phyloP scores from a whole-genome alignment of 768 basidiomycete species.

The Lactifluus hygrophoroides region DNA sequence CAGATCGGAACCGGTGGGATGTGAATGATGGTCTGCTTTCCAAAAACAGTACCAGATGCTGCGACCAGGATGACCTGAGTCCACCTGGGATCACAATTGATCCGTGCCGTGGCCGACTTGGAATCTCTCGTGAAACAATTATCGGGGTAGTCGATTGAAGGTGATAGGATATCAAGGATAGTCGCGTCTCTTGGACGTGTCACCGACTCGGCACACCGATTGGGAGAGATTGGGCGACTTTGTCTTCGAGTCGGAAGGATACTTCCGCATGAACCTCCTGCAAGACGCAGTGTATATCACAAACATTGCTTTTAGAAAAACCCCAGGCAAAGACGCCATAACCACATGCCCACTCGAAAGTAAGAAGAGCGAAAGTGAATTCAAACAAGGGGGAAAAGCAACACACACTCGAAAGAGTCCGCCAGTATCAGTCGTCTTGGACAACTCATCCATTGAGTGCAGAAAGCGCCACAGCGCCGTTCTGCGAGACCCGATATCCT shows the following conservation, averaged over 20 bases:
- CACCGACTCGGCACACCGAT: neutral
- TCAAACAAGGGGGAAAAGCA: too few species aligned
- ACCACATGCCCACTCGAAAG: too few species aligned
- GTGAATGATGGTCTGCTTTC: slow-evolving; percentile 62
- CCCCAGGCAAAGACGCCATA: too few species aligned
- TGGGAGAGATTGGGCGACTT: too few species aligned
- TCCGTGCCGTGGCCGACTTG: slow-evolving; percentile 65
- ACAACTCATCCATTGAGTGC: slow-evolving; percentile 52
- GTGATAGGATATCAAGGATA: slow-evolving; percentile 68
- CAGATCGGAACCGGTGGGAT: slow-evolving; percentile 36
- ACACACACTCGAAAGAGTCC: slow-evolving; percentile 59
- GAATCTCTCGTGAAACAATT: slow-evolving; percentile 55
- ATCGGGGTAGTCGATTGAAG: slow-evolving; percentile 45
- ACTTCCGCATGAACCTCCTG: too few species aligned
- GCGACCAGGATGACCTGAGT: slow-evolving; percentile 41
- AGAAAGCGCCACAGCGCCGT: slow-evolving; percentile 50
- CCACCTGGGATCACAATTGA: slow-evolving; percentile 56
- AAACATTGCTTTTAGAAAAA: too few species aligned
- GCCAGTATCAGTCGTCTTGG: slow-evolving; percentile 51
- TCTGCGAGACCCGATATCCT: slow-evolving; percentile 59
- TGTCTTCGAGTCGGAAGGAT: too few species aligned
- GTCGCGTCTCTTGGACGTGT: slow-evolving; percentile 41
- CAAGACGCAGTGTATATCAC: too few species aligned
- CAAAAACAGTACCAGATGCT: slow-evolving; percentile 47
- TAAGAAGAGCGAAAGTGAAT: too few species aligned